Evolutionary conservation across 257 asterid species (phyloP), one percentile per base, ranked within the genome.

Genomic region (Anisodus tanguticus): DNA sequence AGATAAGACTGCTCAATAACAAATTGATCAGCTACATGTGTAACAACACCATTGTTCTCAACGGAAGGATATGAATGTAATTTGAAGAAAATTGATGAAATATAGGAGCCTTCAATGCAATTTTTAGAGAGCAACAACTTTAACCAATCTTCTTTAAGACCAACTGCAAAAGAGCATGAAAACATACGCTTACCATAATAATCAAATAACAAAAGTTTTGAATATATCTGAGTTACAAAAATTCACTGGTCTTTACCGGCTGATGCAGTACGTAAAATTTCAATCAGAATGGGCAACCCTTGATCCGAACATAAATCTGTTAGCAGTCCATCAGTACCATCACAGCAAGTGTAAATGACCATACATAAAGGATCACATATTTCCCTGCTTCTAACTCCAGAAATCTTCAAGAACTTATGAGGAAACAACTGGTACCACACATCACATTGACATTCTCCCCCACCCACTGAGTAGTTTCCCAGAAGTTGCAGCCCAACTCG

Each of bases 291-390:
- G 26, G 84, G 87, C 82, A 86, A 86, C 76, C 97, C 97, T 67
- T 86, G 86, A 71, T 90, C 90, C 9, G 92, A 51, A 89, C 87
- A 82, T 84, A 96, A 85, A 51, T 92, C 92, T 0, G 41, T 81
- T 57, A 74, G 83, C 76, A 83, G 86, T 55, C 64, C 89, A 19
- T 78, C 71, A 67, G 85, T 87, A 84, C 90, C 92, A 66, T 84
- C 90, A 68, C 86, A 86, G 86, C 98, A 92, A 37, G 94, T 90
- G 86, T 91, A 92, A 60, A 92, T 89, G 62, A 92, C 86, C 98
- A 93, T 96, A 85, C 97, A 91, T 85, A 96, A 77, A 66, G 97
- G 93, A 86, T 92, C 98, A 83, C 94, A 92, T n/a, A 87, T 92
- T 81, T 90, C 96, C 85, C 49, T 83, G 77, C 88, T 87, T 66